Evolutionary conservation across 2,329 filamentous ascomycete species (phyloP).

Genomic region (Pseudogymnoascus sp.): DNA sequence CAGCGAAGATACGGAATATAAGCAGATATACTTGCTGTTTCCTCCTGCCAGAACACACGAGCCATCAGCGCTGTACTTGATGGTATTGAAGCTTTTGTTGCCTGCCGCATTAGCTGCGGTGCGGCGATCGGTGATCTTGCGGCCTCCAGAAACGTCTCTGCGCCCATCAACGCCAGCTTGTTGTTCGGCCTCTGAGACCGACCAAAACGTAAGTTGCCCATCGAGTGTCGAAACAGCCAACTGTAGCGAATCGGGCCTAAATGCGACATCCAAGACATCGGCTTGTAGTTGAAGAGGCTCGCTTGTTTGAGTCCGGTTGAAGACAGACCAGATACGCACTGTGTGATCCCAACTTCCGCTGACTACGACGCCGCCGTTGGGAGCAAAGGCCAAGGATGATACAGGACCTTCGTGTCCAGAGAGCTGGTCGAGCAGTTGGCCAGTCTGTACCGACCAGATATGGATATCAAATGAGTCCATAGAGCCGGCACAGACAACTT

Average conservation of each 20-base stretch:
- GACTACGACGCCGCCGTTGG: conserved; percentile 74
- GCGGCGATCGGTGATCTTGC: conserved; percentile 77
- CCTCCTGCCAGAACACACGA: conserved; percentile 84
- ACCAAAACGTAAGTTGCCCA: conserved; percentile 93
- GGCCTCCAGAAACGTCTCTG: conserved; percentile 86
- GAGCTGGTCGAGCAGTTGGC: conserved; percentile 84
- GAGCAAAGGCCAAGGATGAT: conserved; percentile 79
- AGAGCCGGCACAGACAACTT: conserved; percentile 91
- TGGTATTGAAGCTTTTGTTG: conserved; percentile 82
- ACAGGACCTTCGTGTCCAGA: conserved; percentile 92
- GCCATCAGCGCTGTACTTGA: conserved; percentile 88
- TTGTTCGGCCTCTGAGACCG: conserved; percentile 79
- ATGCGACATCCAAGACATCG: conserved; percentile 78
- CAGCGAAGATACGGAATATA: conserved; percentile 92
- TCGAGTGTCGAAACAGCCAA: conserved; percentile 88
- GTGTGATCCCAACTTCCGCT: conserved; percentile 97
- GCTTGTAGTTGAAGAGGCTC: conserved; percentile 89
- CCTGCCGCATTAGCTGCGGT: conserved; percentile 86
- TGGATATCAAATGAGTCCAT: conserved; percentile 96
- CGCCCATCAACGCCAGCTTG: conserved; percentile 80
- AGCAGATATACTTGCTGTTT: conserved; percentile 96
- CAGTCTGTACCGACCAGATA: conserved; percentile 97
- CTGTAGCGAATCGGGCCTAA: conserved; percentile 85
- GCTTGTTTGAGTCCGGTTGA: conserved; percentile 86
- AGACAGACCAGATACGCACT: conserved; percentile 93